These are phyloP conservation scores for Cytospora piceicola DNA, from an alignment of 2,329 filamentous ascomycete species.

Conservation along the genomic window DNA sequence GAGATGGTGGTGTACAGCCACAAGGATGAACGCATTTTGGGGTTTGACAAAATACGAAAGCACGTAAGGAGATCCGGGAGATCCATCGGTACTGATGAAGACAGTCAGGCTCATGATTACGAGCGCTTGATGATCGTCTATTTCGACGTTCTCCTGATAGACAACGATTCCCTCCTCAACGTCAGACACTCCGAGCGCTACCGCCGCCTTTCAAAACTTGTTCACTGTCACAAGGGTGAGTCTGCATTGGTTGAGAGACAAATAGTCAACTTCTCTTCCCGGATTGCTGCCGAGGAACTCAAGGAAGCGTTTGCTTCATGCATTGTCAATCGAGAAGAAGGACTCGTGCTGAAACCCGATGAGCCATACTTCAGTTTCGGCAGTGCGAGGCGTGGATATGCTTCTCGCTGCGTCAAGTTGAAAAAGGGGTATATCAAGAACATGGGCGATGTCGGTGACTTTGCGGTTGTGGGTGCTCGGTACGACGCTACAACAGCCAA, in stretches of 20 bases:
- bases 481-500: slow-evolving; percentile 68
- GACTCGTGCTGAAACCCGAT: slow-evolving; percentile 79
- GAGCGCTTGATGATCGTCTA: slow-evolving; percentile 67
- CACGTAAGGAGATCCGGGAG: slow-evolving; percentile 75
- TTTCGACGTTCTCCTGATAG: slow-evolving; percentile 60
- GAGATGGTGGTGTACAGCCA: slow-evolving; percentile 82
- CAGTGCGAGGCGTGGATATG: slow-evolving; percentile 42
- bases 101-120: slow-evolving; percentile 62
- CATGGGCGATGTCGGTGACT: slow-evolving; percentile 82
- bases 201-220: slow-evolving; percentile 59
- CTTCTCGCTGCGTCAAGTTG: slow-evolving; percentile 72
- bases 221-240: slow-evolving; percentile 58
- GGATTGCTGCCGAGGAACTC: slow-evolving; percentile 57
- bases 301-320: slow-evolving; percentile 68
- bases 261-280: slow-evolving; percentile 66
- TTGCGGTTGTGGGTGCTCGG: slow-evolving; percentile 76
- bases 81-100: slow-evolving; percentile 68
- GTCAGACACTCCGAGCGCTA: slow-evolving; percentile 63
- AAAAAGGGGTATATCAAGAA: slow-evolving; percentile 84
- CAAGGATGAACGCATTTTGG: slow-evolving; percentile 64
- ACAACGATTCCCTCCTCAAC: slow-evolving; percentile 56
- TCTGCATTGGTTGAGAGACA: slow-evolving; percentile 70
- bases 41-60: slow-evolving; percentile 82
- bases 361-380: slow-evolving; percentile 73
- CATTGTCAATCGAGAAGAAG: slow-evolving; percentile 72